These are phyloP conservation scores for Yamadazyma olivae DNA, from an alignment of 805 yeast genomes.

Conservation along the genomic window DNA sequence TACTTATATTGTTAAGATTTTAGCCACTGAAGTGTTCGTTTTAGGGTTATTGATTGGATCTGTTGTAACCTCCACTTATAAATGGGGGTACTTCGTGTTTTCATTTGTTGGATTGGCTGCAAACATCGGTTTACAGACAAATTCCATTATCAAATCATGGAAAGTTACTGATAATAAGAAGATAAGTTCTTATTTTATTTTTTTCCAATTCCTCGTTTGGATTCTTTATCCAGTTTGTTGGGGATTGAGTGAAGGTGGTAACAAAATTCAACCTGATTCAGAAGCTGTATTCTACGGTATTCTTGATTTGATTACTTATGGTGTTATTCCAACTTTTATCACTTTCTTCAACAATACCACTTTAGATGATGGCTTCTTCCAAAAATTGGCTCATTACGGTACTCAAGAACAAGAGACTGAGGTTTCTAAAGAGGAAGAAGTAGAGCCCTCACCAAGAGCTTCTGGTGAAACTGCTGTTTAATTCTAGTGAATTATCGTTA, in stretches of 20 bases:
- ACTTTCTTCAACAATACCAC: conserved; percentile 23
- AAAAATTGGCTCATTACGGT: conserved; percentile 8
- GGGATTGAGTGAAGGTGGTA: conserved; percentile 64
- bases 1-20: conserved; percentile 41
- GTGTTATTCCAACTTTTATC: conserved; percentile 36
- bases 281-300: conserved; percentile 61
- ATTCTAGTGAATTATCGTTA: no score
- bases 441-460: conserved; percentile 34
- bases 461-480: conserved; percentile 43
- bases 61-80: conserved; percentile 52
- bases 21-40: conserved; percentile 47
- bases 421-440: conserved; percentile 15
- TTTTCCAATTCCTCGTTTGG: conserved; percentile 42
- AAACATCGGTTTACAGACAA: conserved; percentile 30
- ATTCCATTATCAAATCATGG: conserved; percentile 6
- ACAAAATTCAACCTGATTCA: conserved; percentile 54
- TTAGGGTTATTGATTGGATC: conserved; percentile 56
- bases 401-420: conserved; percentile 22
- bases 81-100: conserved; percentile 68
- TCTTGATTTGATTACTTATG: conserved; percentile 48
- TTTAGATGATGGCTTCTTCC: conserved; percentile 27
- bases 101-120: conserved; percentile 43
- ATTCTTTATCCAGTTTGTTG: conserved; percentile 47
- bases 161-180: conserved; percentile 8
- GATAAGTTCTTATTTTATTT: conserved; percentile 15